Evolutionary conservation across 106 monocot species (phyloP).

Genomic region (Cymbidium sinense): DNA sequence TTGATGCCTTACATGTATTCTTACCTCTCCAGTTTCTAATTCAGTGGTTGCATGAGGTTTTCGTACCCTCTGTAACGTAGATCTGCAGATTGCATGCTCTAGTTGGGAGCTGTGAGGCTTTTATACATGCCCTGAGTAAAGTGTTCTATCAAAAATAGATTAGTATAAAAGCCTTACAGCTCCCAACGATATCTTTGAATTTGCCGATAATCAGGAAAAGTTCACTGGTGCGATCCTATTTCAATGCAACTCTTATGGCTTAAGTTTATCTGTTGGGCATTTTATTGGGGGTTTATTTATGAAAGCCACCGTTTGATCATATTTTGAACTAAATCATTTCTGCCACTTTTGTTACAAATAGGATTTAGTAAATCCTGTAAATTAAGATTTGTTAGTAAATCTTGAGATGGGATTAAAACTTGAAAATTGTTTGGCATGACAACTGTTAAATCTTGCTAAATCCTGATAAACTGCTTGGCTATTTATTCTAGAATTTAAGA

Average conservation of each 20-base stretch:
- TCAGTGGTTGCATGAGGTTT: not conserved
- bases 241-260: not conserved
- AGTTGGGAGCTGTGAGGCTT: not conserved
- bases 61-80: not conserved
- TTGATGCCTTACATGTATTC: not conserved
- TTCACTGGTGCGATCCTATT: not conserved
- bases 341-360: not conserved
- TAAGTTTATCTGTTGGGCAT: not conserved
- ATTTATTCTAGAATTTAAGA: no score
- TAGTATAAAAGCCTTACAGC: not conserved
- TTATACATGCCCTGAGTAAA: not conserved
- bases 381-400: no score
- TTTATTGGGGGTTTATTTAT: not conserved
- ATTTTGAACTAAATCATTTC: not conserved
- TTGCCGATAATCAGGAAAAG: not conserved
- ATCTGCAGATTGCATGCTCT: not conserved
- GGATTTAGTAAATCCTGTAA: no score
- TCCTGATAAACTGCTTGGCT: no score
- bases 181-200: conserved; percentile 1
- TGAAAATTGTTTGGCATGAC: no score
- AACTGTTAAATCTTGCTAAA: no score
- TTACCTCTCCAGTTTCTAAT: not conserved
- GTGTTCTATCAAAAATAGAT: not conserved
- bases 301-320: not conserved
- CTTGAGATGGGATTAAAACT: no score